Conservation (phyloP, 2,329 filamentous ascomycete genomes). For the Proliferodiscus dingleyae region DNA sequence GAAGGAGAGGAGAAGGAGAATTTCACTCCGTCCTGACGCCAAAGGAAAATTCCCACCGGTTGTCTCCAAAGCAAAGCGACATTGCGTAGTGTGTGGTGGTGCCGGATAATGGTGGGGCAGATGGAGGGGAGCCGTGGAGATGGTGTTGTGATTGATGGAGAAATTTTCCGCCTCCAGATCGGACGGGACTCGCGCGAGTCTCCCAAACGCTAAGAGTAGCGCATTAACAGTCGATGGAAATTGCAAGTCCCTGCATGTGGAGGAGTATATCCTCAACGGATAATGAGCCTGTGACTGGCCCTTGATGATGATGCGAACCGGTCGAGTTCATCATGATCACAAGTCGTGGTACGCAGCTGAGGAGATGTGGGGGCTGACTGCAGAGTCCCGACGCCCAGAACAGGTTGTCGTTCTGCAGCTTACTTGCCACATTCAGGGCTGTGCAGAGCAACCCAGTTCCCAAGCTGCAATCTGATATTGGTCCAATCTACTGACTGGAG, state of each 20-base stretch:
- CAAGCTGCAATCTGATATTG: background rate
- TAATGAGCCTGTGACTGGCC: too few species aligned
- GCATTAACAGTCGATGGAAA: too few species aligned
- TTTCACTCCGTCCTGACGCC: background rate
- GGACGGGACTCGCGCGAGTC: too few species aligned
- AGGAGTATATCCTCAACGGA: too few species aligned
- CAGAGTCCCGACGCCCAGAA: background rate
- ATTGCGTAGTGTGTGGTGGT: too few species aligned
- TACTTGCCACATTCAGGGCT: background rate
- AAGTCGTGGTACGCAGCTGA: too few species aligned
- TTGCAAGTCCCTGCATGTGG: too few species aligned
- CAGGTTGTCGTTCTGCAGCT: background rate
- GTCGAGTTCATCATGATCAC: too few species aligned
- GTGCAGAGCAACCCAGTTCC: background rate
- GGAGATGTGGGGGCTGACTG: too few species aligned
- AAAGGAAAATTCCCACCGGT: background rate
- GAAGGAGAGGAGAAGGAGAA: background rate
- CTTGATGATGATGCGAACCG: too few species aligned
- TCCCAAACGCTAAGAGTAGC: too few species aligned
- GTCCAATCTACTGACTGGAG: background rate
- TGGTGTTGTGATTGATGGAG: conserved; percentile 16
- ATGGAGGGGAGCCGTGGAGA: conserved; percentile 1
- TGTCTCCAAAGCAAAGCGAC: background rate
- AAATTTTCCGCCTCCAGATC: conserved; percentile 9
- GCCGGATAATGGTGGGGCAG: conserved; percentile 2